Evolutionary conservation across 2,329 filamentous ascomycete species (phyloP).

Genomic region (Microdochium trichocladiopsis): DNA sequence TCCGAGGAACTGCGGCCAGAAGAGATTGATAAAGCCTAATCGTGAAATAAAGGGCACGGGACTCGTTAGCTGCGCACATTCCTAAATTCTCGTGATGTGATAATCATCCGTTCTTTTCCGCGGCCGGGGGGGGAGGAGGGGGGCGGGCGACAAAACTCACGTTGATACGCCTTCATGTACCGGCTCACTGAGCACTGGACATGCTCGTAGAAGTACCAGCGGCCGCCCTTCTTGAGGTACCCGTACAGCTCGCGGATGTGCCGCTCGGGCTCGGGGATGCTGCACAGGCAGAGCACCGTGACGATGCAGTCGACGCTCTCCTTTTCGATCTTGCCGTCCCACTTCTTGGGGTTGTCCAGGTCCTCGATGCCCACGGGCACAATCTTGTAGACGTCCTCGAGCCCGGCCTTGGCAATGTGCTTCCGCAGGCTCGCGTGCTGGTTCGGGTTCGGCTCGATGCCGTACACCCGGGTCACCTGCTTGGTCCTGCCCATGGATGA

Average conservation of each 20-base stretch:
- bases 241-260: slow-evolving; percentile 49
- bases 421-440: slow-evolving; percentile 40
- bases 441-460: slow-evolving; percentile 55
- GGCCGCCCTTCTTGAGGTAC: slow-evolving; percentile 52
- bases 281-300: slow-evolving; percentile 55
- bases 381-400: slow-evolving; percentile 53
- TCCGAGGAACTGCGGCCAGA: slow-evolving; percentile 45
- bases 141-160: slow-evolving; percentile 26
- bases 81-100: too few species aligned
- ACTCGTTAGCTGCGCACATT: too few species aligned
- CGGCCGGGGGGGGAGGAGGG: neutral
- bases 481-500: slow-evolving; percentile 4
- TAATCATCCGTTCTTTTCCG: too few species aligned
- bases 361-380: slow-evolving; percentile 57
- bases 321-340: slow-evolving; percentile 37
- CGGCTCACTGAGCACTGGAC: slow-evolving; percentile 33
- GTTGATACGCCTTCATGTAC: slow-evolving; percentile 39
- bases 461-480: slow-evolving; percentile 43
- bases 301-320: slow-evolving; percentile 53
- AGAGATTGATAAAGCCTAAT: slow-evolving; percentile 39
- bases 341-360: slow-evolving; percentile 31
- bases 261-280: slow-evolving; percentile 51
- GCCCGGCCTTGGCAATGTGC: slow-evolving; percentile 41
- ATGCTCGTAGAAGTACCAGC: slow-evolving; percentile 59
- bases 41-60: too few species aligned